Evolutionary conservation across 768 basidiomycete genomes (phyloP), one percentile per base, ranked within the genome.

Genomic region (Artomyces pyxidatus): DNA sequence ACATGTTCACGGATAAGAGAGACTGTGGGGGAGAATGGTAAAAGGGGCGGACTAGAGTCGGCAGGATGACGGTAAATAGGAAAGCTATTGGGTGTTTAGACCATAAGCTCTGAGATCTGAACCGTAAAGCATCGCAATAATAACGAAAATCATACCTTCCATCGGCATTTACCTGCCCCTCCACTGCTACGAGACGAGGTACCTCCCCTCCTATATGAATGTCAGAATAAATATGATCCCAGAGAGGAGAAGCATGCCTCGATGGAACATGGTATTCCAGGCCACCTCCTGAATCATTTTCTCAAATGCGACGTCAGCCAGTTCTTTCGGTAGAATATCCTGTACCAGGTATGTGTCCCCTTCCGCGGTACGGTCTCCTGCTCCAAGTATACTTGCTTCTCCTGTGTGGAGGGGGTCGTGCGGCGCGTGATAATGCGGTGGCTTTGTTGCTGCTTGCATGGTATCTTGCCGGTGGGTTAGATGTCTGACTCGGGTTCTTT

Each of bases 21-120:
- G 21, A 90, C 83, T 0, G 83, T 86, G 0, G 79, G 75, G 4
- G 85, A 79, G 67, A 88, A 89, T 1, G 76, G 74, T 11, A 66
- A 64, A 25, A 88, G 71, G 2, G 77, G 74, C 23, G 88, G 88
- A 0, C 85, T 85, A 56, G 82, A 77, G 61, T 91, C 88, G 3
- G 86, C 78, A 12, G 88, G 88, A 61, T 89, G 86, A 28, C 88
- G 80, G 63, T 90, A 91, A 45, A 90, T 72, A 4, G 88, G 88
- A 60, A 78, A 81, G 57, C 84, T 87, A 50, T 6, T 22, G 19
- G 22, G 35, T 42, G 9, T 9, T 23, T 48, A 48, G 55, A 27
- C 41, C 42, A 50, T 41, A 48, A 2, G 53, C 25, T 17, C 28
- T 26, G 32, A 16, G 42, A 38, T 45, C 51, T 71, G 69, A 12